Evolutionary conservation across 2,329 filamentous ascomycete genomes (phyloP), one percentile per base, ranked within the genome.

Genomic region (Cercospora sp.): DNA sequence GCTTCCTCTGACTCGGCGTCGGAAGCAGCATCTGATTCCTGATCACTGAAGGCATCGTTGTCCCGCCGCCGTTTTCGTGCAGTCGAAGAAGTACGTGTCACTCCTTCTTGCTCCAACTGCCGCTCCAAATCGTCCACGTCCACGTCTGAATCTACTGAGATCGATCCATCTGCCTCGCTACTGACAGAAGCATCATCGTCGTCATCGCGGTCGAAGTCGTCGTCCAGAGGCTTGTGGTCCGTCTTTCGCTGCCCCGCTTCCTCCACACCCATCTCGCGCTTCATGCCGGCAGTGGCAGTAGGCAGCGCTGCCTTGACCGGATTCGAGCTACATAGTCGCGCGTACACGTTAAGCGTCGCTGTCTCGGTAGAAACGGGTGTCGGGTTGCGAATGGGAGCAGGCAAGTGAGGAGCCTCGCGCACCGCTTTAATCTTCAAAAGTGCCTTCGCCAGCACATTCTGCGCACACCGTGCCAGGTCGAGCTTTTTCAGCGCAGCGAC

Each of bases 281-380:
- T 80, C 65, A 84, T 72, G 36, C 81, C 80, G 3, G 76, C 77
- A 33, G 83, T 70, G 28, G 84, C 79, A 39, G 80, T 80, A 23
- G 83, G 81, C 53, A 89, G 76, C 2, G 82, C 84, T 70, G 85
- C 83, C 75, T 85, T 85, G 12, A 88, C 86, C 0, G 85, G 86
- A 64, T 82, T 84, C 13, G 87, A 86, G 68, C 87, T 89, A 74
- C 86, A 89, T 62, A 90, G 71, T 63, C 87, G 79, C 13, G 86
- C 87, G 58, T 83, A 79, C 13, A 90, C 86, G 78, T 89, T 89
- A 18, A 85, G 80, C 63, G 83, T 80, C 1, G 85, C 83, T 0
- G 79, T 70, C 66, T 84, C 83, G 60, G 78, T 63, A 18, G 81
- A 77, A 6, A 80, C 76, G 13, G 80, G 76, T 3, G 77, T 75